Evolutionary conservation across 768 basidiomycete genomes (phyloP), one percentile per base, ranked within the genome.

Genomic region (Leccinellum albellum): DNA sequence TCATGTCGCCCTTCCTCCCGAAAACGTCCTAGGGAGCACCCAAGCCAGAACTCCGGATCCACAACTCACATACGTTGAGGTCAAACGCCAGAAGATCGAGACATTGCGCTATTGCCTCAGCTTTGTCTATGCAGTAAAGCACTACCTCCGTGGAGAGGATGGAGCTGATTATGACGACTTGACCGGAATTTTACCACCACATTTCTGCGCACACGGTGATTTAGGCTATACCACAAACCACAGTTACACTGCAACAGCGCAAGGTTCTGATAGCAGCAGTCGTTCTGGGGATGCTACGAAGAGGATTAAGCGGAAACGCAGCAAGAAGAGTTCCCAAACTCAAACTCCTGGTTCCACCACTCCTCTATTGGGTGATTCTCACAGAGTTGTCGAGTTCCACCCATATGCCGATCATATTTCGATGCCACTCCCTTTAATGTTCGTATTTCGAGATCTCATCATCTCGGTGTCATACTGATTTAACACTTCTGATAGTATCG

Each of bases 141-240:
- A 96, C 69, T 93, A 94, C 69, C 79, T 94, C 50, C 89, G 92
- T 45, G 89, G 85, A 50, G 88, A 93, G 62, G 90, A 91, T 66
- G 90, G 93, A 3, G 70, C 83, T 9, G 77, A 86, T 23, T 85
- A 83, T 65, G 76, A 79, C 2, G 91, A 94, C 71, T 86, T 87
- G 63, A 69, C 66, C 0, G 85, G 80, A 12, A 76, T 94, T 54
- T 72, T 94, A 20, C 91, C 92, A 0, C 64, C 78, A 4, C 80
- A 79, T 15, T 85, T 90, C 57, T 70, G 74, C 42, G 79, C 79
- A 10, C 78, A 75, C 53, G 78, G 78, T 40, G 78, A 78, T 55
- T 58, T 69, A 9, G 78, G 76, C 4, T 78, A 74, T 64, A 74
- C 73, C 65, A 74, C 75, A 26, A 63, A 65, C 32, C 69, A 64